These are phyloP conservation scores for Ogataea paradorogensis DNA, from an alignment of 805 yeast genomes.

Conservation along the genomic window DNA sequence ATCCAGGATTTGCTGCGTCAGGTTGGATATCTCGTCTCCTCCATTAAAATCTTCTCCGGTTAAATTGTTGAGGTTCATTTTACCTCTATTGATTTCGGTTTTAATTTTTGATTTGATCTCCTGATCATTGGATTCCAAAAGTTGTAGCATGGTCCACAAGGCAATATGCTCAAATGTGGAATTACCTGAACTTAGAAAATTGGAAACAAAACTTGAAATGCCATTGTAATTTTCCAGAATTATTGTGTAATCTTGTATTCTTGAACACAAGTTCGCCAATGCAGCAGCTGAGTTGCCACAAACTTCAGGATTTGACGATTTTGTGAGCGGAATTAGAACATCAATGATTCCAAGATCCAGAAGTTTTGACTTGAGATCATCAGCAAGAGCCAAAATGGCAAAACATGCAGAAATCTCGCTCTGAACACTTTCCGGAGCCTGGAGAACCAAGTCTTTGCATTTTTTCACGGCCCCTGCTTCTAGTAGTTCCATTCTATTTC, in stretches of 20 bases:
- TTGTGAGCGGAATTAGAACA: slow-evolving; percentile 88
- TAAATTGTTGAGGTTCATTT: slow-evolving; percentile 32
- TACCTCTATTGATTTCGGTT: slow-evolving; percentile 31
- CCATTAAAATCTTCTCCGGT: slow-evolving; percentile 35
- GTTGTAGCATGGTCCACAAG: slow-evolving; percentile 91
- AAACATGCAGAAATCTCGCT: slow-evolving; percentile 95
- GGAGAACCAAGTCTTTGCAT: slow-evolving; percentile 81
- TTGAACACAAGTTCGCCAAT: slow-evolving; percentile 88
- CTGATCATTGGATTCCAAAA: slow-evolving; percentile 79
- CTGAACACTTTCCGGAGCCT: slow-evolving; percentile 88
- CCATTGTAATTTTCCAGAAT: slow-evolving; percentile 89
- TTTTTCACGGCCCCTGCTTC: slow-evolving; percentile 95
- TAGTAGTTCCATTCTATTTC: slow-evolving; percentile 84
- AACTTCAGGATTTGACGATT: slow-evolving; percentile 85
- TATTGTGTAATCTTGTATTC: slow-evolving; percentile 78
- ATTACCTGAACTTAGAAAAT: slow-evolving; percentile 79
- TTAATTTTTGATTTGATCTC: slow-evolving; percentile 45
- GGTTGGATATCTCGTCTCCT: slow-evolving; percentile 35
- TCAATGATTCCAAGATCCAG: slow-evolving; percentile 81
- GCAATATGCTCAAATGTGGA: slow-evolving; percentile 98
- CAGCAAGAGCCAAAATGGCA: slow-evolving; percentile 95
- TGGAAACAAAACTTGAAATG: slow-evolving; percentile 73
- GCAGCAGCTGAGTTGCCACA: slow-evolving; percentile 99
- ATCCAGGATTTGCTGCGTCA: slow-evolving; percentile 37
- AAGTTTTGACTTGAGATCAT: slow-evolving; percentile 82